A percentile compares a stretch with the other conserved stretches of the same genome.
Conservation (phyloP, 192 early-diverging fungal genomes). For the Backusella luteola region DNA sequence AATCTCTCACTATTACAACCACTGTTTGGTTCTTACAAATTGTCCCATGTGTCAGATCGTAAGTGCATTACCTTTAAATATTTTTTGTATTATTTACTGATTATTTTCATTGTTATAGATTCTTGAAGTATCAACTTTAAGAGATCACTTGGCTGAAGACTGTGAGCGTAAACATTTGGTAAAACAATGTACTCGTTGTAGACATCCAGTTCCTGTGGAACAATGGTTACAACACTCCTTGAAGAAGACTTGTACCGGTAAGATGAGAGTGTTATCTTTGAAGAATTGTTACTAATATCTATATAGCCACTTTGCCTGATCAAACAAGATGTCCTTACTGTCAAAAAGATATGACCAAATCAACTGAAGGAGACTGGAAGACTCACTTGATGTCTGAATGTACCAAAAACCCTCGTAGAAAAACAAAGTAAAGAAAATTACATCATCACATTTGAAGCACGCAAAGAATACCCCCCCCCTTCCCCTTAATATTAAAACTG, state of each 20-base stretch:
- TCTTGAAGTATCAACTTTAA: constrained; percentile 66
- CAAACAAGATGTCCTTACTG: constrained; percentile 40
- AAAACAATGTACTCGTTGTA: constrained; percentile 51
- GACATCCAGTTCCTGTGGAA: constrained; percentile 26
- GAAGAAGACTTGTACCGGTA: constrained; percentile 25
- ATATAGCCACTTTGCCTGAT: constrained; percentile 6
- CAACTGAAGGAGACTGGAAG: constrained; percentile 63
- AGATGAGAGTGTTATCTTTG: background rate
- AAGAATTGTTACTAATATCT: background rate
- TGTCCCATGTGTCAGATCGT: constrained; percentile 72
- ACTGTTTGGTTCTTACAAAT: constrained; percentile 69
- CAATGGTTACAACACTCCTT: constrained; percentile 27
- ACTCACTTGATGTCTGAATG: constrained; percentile 65
- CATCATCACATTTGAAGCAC: background rate
- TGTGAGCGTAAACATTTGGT: constrained; percentile 59
- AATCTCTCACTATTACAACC: constrained; percentile 75
- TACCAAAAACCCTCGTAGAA: constrained; percentile 41
- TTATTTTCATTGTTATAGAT: constrained; percentile 45
- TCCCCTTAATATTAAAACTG: background rate
- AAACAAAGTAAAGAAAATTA: constrained; percentile 6
- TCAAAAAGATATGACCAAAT: constrained; percentile 54
- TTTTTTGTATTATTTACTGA: background rate
- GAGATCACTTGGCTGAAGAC: constrained; percentile 61
- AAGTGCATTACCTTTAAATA: constrained; percentile 13
- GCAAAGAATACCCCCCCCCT: background rate